Conservation (phyloP, 805 yeast genomes). For the Peterozyma xylosa region DNA sequence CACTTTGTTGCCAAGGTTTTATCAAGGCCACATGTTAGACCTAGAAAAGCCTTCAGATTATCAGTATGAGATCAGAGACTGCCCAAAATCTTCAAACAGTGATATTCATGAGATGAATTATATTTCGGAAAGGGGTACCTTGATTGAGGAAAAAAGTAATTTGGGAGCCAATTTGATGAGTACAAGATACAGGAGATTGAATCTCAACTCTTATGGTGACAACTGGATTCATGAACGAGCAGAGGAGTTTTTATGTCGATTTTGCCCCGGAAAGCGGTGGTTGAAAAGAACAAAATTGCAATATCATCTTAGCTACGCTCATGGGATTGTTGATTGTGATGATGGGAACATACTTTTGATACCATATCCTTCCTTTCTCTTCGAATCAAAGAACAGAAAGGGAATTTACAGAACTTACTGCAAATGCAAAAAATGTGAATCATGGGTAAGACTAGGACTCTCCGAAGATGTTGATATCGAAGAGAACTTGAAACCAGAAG, state of each 20-base stretch:
- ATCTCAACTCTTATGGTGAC: no score
- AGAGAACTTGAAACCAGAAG: constrained; percentile 6
- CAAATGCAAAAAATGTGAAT: constrained; percentile 15
- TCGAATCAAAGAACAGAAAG: constrained; percentile 9
- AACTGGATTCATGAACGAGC: no score
- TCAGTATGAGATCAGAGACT: no score
- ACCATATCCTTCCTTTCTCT: constrained; percentile 14
- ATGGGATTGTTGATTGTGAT: constrained; percentile 12
- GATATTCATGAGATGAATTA: no score
- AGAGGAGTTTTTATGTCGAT: constrained; percentile 9
- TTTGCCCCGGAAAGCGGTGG: constrained; percentile 17
- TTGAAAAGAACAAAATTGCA: constrained; percentile 1
- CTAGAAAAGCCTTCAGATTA: no score
- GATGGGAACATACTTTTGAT: constrained; percentile 8
- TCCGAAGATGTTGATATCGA: not conserved
- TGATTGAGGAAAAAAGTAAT: no score
- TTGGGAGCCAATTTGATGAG: no score
- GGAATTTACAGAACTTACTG: constrained; percentile 13
- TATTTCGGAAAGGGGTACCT: no score
- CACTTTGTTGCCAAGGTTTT: no score
- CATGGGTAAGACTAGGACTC: constrained; percentile 13
- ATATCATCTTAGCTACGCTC: constrained; percentile 17
- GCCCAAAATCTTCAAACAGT: no score
- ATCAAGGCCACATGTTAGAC: no score
- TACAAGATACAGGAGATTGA: no score